Percentiles rank a stretch among this genome's conserved stretches.
phyloP scores from a whole-genome alignment of 345 rosid species.

The Carallia pectinifolia region DNA sequence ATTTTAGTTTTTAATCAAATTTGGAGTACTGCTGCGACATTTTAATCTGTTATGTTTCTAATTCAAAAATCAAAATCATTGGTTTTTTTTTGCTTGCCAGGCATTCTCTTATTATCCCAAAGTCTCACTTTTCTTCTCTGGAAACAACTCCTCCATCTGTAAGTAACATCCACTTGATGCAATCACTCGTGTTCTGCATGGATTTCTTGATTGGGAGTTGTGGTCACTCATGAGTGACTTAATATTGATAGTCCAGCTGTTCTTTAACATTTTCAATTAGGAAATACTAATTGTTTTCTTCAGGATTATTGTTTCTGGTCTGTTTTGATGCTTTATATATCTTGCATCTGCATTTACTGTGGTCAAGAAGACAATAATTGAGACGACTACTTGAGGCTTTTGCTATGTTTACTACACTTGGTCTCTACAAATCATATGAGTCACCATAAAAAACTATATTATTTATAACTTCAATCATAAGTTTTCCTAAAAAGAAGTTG shows the following conservation, averaged over 20 bases:
- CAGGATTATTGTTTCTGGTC: background rate
- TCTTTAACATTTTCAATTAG: background rate
- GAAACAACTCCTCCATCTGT: conserved; percentile 87
- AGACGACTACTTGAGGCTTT: background rate
- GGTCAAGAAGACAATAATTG: background rate
- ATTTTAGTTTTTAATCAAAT: too few species aligned
- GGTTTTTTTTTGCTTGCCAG: conserved; percentile 33
- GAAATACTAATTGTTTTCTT: background rate
- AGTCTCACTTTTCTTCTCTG: conserved; percentile 73
- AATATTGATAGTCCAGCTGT: background rate
- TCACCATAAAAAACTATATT: too few species aligned
- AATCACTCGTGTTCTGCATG: background rate
- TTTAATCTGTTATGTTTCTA: too few species aligned
- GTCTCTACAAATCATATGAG: too few species aligned
- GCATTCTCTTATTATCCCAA: conserved; percentile 94
- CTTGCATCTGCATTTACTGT: background rate
- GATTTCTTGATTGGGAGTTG: background rate
- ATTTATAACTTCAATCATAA: too few species aligned
- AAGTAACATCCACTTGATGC: conserved; percentile 39
- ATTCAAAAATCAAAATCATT: background rate
- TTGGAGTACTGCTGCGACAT: too few species aligned
- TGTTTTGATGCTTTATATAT: background rate
- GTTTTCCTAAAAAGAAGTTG: too few species aligned
- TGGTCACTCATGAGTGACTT: background rate
- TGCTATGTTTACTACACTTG: background rate